phyloP scores from a whole-genome alignment of 306 rosid species.

The Arachis hypogaea region DNA sequence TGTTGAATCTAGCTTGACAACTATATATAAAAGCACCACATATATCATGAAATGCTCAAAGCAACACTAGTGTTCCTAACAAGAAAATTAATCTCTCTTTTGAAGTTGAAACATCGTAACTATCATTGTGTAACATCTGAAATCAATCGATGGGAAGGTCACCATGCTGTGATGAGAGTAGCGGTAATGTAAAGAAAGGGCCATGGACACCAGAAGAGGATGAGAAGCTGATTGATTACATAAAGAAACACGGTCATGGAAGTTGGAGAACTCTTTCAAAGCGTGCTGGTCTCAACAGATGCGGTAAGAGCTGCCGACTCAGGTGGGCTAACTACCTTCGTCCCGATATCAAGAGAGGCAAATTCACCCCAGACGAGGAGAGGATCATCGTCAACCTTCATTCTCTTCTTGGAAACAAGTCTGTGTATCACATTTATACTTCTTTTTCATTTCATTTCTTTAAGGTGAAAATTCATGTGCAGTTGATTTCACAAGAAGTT shows the following conservation, averaged over 20 bases:
- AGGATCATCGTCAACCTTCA: conserved; percentile 74
- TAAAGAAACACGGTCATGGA: conserved; percentile 69
- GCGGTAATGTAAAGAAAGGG: conserved; percentile 70
- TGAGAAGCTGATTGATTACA: conserved; percentile 61
- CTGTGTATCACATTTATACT: too few species aligned
- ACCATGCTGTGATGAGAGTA: conserved; percentile 65
- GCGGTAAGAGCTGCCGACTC: conserved; percentile 89
- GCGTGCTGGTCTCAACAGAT: conserved; percentile 83
- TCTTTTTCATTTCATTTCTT: too few species aligned
- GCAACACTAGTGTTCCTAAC: too few species aligned
- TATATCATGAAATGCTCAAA: too few species aligned
- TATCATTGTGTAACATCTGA: not conserved
- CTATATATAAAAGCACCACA: conserved; percentile 54
- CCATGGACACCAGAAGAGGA: conserved; percentile 97
- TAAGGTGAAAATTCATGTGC: too few species aligned
- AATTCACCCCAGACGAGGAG: conserved; percentile 78
- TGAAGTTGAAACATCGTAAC: not conserved
- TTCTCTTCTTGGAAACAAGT: conserved; percentile 82
- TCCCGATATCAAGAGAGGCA: conserved; percentile 93
- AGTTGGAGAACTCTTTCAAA: conserved; percentile 84
- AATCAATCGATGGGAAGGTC: conserved; percentile 63
- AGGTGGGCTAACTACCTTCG: conserved; percentile 90
- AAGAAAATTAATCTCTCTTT: not conserved
- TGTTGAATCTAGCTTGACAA: conserved; percentile 38
- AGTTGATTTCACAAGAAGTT: too few species aligned